Evolutionary conservation across 768 basidiomycete species (phyloP), one percentile per base, ranked within the genome.

Genomic region (Boletus rex-veris): DNA sequence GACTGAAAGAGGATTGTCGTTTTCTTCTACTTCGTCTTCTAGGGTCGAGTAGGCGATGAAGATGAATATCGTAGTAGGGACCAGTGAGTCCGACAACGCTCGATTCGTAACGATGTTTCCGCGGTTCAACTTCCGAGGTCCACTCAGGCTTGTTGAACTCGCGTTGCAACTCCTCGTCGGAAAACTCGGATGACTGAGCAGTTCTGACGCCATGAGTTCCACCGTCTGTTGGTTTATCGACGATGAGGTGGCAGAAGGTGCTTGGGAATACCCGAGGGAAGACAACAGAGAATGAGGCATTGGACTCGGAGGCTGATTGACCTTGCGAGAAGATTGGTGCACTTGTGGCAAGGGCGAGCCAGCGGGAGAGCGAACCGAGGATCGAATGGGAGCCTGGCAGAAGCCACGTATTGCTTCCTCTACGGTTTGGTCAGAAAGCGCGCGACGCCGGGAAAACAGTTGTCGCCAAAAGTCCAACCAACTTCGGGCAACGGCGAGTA

Each of bases 111-210:
- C 50, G 5, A 1, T 24, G 24, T 24, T 24, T 24, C 24, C 24
- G 24, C 24, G 24, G 24, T 60, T 58, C 53, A 2, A 55, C 50
- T n/a, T 62, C 60, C 0, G 52, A 48, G 4, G 60, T 61, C 52
- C 55, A 58, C 2, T 62, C 60, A 24, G 16, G 57, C 58, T 2
- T 58, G 48, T 36, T 24, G 1, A 24, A 24, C 24, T 5, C 24
- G 24, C 24, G 24, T 24, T 26, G 26, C 26, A 28, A 28, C 26
- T 28, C 26, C 26, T 28, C 7, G 26, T 28, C 26, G 7, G 26
- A 8, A 28, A 28, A 57, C 24, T 61, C 50, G 7, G 48, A 43
- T 8, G 21, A 40, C 18, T 21, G 49, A 14, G 5, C 12, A 6
- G 3, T 18, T 33, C 30, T 3, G 18, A 30, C 1, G 35, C 26